Conservation (phyloP, 805 yeast species). For the Spathaspora sp. region DNA sequence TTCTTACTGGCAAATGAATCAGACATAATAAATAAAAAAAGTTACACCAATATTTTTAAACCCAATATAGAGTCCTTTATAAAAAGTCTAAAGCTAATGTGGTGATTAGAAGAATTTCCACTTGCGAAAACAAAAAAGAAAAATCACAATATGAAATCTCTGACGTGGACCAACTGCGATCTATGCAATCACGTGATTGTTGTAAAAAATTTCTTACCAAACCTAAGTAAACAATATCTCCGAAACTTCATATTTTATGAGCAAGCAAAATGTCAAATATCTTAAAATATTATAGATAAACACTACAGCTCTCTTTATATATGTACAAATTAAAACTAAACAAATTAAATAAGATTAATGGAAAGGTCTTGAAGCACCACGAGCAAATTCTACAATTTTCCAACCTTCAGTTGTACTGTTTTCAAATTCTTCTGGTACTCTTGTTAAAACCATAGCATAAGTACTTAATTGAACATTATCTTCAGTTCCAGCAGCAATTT, state of each 20-base stretch:
- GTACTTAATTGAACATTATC: slow-evolving; percentile 88
- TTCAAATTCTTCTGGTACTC: slow-evolving; percentile 88
- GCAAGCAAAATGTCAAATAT: too few species aligned
- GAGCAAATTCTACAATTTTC: slow-evolving; percentile 90
- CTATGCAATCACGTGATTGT: neutral
- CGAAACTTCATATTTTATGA: neutral
- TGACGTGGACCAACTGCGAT: slow-evolving; percentile 1
- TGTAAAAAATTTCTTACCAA: neutral
- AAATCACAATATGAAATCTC: neutral
- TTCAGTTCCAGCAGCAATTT: slow-evolving; percentile 93
- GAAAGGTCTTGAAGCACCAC: slow-evolving; percentile 89
- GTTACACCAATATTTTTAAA: neutral
- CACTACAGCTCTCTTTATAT: neutral
- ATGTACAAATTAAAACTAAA: neutral
- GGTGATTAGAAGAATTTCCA: neutral
- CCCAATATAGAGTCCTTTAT: too few species aligned
- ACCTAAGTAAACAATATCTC: neutral
- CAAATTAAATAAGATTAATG: slow-evolving; percentile 19
- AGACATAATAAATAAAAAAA: slow-evolving; percentile 22
- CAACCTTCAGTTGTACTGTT: slow-evolving; percentile 94
- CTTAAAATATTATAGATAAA: too few species aligned
- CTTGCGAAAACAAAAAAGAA: neutral
- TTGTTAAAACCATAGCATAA: slow-evolving; percentile 94
- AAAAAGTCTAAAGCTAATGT: neutral
- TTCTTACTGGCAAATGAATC: slow-evolving; percentile 62